A percentile compares a stretch with the other conserved stretches of the same genome.
These are phyloP conservation scores for Trametes hirsuta DNA, from an alignment of 1,284 basidiomycete species.

Conservation along the genomic window DNA sequence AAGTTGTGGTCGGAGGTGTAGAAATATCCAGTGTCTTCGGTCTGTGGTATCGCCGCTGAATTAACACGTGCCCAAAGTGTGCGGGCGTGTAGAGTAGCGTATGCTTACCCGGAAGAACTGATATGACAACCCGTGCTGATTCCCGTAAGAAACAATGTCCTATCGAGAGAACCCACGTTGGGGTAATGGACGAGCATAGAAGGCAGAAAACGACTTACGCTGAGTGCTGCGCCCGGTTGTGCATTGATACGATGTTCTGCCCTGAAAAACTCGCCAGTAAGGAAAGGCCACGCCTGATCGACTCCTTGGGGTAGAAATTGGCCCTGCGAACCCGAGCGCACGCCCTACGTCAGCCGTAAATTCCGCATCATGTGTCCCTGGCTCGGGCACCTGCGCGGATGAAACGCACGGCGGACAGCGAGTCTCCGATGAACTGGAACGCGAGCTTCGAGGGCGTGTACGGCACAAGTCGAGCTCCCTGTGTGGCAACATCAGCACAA, in stretches of 20 bases:
- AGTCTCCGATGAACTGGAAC: conserved; percentile 64
- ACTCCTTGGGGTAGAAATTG: conserved; percentile 57
- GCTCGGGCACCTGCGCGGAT: background rate
- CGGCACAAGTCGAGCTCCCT: conserved; percentile 51
- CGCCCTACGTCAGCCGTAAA: conserved; percentile 8
- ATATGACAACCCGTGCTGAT: conserved; percentile 55
- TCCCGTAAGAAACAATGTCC: conserved; percentile 62
- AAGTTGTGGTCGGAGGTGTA: conserved; percentile 59
- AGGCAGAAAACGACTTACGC: conserved; percentile 34
- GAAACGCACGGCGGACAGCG: conserved; percentile 51
- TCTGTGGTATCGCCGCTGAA: conserved; percentile 35
- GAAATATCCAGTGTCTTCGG: conserved; percentile 59
- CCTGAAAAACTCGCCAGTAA: conserved; percentile 54
- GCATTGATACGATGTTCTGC: conserved; percentile 55
- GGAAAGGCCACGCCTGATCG: conserved; percentile 61
- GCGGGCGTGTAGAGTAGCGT: too few species aligned
- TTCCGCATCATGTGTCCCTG: too few species aligned
- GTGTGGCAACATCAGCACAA: background rate
- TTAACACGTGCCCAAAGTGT: background rate
- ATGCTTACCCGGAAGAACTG: conserved; percentile 49
- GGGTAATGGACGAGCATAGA: background rate
- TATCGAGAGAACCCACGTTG: conserved; percentile 21
- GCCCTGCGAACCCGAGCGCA: conserved; percentile 39
- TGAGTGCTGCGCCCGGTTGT: conserved; percentile 56
- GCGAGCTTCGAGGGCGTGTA: conserved; percentile 49